Conservation (phyloP, 257 asterid species). For the Perilla frutescens region DNA sequence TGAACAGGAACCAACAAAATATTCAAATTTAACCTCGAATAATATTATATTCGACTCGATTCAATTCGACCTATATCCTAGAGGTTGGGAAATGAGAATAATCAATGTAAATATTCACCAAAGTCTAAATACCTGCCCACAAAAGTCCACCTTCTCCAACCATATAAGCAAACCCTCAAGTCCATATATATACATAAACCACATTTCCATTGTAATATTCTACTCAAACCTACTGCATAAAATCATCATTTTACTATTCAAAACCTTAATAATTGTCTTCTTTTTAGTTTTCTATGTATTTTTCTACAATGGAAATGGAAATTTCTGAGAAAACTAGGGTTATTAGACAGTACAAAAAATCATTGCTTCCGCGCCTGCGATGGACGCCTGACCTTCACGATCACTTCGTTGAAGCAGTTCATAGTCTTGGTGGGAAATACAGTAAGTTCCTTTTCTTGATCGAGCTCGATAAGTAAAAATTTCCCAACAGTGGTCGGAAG, state of each 20-base stretch:
- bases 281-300: not conserved
- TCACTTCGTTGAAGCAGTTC: slow-evolving; percentile 48
- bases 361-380: slow-evolving; percentile 47
- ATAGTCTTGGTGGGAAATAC: slow-evolving; percentile 50
- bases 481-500: not conserved
- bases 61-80: not conserved
- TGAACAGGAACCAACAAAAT: too few species aligned
- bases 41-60: not conserved
- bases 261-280: not conserved
- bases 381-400: slow-evolving; percentile 59
- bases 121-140: slow-evolving; percentile 37
- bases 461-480: not conserved
- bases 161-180: slow-evolving; percentile 22
- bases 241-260: not conserved
- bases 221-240: not conserved
- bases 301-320: slow-evolving; percentile 28
- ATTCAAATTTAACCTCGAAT: not conserved
- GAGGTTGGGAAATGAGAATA: not conserved
- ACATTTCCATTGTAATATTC: slow-evolving; percentile 2
- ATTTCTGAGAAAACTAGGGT: slow-evolving; percentile 31
- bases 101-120: not conserved
- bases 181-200: slow-evolving; percentile 17
- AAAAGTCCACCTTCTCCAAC: slow-evolving; percentile 43
- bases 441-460: slow-evolving; percentile 32
- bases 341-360: slow-evolving; percentile 46